Evolutionary conservation across 75 land plant species (phyloP).

Genomic region (Larix kaempferi): DNA sequence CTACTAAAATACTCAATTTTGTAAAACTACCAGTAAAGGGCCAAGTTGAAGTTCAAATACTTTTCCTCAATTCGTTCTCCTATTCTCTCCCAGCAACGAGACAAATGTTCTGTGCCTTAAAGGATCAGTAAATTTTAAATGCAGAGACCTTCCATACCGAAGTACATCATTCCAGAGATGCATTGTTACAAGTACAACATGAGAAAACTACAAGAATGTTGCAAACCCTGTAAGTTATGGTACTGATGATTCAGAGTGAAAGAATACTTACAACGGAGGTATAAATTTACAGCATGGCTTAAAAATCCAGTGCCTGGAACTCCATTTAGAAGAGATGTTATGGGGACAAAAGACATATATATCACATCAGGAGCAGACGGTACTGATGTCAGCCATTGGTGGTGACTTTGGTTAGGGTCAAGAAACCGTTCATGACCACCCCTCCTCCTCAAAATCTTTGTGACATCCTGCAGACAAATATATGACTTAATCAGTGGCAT

Average conservation of each 20-base stretch:
- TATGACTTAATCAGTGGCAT: not conserved
- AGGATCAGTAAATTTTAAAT: not conserved
- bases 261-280: conserved; percentile 69
- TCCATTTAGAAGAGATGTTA: conserved; percentile 71
- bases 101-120: not conserved
- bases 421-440: conserved; percentile 62
- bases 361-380: conserved; percentile 63
- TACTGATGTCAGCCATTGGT: conserved; percentile 67
- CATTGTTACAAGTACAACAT: conserved; percentile 1
- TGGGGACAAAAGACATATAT: conserved; percentile 82
- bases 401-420: conserved; percentile 45
- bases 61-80: no score
- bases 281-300: conserved; percentile 80
- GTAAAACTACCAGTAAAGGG: no score
- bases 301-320: conserved; percentile 76
- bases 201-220: not conserved
- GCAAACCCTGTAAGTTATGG: not conserved
- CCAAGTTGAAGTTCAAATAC: no score
- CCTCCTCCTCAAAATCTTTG: conserved; percentile 39
- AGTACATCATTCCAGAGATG: not conserved
- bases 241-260: not conserved
- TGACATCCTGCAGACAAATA: conserved; percentile 44
- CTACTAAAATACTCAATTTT: no score
- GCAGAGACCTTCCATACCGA: not conserved
- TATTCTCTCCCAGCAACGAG: no score